Percentiles rank a stretch among this genome's conserved stretches.
Evolutionary conservation across 352 stramenopile genomes (phyloP).

Genomic region (Phytophthora palmivora): DNA sequence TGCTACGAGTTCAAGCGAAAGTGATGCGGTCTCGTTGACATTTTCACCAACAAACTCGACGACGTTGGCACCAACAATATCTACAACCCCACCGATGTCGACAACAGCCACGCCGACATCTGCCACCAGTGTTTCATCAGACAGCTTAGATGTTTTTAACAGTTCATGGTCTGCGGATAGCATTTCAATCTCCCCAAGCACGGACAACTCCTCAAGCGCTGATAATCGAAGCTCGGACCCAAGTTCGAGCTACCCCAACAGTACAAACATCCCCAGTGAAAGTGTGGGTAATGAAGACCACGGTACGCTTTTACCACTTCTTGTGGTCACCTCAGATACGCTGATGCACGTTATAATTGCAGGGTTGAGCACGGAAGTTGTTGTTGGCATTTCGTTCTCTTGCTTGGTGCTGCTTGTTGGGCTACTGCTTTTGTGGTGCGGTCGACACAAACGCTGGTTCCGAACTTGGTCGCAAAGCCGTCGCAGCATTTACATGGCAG

Average conservation of each 20-base stretch:
- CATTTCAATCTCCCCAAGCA: neutral
- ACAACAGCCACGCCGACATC: slow-evolving; percentile 2
- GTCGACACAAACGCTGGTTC: slow-evolving; percentile 12
- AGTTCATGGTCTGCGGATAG: neutral
- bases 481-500: slow-evolving; percentile 4
- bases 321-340: neutral
- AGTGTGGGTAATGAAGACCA: neutral
- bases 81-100: neutral
- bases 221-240: neutral
- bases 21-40: neutral
- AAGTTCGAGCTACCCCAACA: neutral
- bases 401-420: slow-evolving; percentile 2
- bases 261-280: neutral
- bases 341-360: neutral
- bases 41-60: slow-evolving; percentile 1
- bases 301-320: neutral
- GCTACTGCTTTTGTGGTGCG: slow-evolving; percentile 1
- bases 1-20: slow-evolving; percentile 8
- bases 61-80: neutral
- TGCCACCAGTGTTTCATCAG: neutral
- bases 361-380: neutral
- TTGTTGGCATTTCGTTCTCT: slow-evolving; percentile 1
- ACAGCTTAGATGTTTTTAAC: neutral
- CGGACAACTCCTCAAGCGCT: neutral
- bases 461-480: neutral